Base-by-base conservation (phyloP, 2,329 filamentous ascomycete genomes). In the Proliferodiscus dingleyae region DNA sequence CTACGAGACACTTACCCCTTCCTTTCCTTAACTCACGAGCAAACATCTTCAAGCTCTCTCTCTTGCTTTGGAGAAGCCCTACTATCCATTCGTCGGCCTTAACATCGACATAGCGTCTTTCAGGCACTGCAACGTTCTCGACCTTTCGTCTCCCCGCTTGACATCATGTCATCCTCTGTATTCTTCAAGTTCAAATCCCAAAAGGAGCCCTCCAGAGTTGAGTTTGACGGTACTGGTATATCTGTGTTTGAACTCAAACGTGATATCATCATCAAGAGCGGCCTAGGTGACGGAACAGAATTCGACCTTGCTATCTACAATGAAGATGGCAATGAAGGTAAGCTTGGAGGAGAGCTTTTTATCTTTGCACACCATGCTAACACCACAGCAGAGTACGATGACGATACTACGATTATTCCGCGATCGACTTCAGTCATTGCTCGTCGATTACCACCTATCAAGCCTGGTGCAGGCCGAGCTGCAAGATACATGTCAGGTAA, bases 131-230 rank as follows among this genome's bases (percentile, higher is more conserved):
- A 34, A 19, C 19, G 26, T 15, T 13, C 11, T 41, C 39, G 28
- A 42, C 32, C 45, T 36, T 43, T 18, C 42, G 24, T 40, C 46
- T 26, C 40, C 34, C 39, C 41, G 40, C 44, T 36, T 41, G 38
- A 44, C 55, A 64, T 49, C 42, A 65, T 65, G 63, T 50, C 63
- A 45, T 76, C 93, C 46, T 97, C 90, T 57, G 93, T 98, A 64
- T 97, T 96, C 72, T 98, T 96, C 87, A 95, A 95, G 73, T 98
- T 98, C 83, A 97, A 96, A 73, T 97, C 91, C 59, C 89, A 94
- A 66, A 96, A 89, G 73, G 93, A 97, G 65, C 88, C 89, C 50
- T 89, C 89, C 47, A 83, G 90, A 64, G 89, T 98, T 61, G 87
- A 90, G 64, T 97, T 98, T 68, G 91, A 98, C 70, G 93, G 93